A percentile compares a stretch with the other conserved stretches of the same genome.
Conservation (phyloP, 441 rosid genomes). For the Arabidopsis lyrata region DNA sequence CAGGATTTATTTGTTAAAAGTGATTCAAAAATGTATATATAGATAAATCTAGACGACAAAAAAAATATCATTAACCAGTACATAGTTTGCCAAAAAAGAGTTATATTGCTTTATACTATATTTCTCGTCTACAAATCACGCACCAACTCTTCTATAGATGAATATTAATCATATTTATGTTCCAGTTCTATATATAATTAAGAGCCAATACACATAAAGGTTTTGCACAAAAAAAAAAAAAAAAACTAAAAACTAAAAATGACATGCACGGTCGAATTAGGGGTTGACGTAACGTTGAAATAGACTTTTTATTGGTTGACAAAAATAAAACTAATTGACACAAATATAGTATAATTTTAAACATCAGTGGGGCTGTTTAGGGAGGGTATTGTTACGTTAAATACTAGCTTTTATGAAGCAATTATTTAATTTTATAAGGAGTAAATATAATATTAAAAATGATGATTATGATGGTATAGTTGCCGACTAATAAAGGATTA, state of each 20-base stretch:
- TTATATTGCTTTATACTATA: neutral
- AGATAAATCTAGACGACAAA: too few relatives aligned
- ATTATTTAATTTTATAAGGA: neutral
- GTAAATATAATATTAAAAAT: neutral
- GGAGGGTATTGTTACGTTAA: neutral
- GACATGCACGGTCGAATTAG: slow-evolving; percentile 33
- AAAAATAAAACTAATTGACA: neutral
- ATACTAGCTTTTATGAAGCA: neutral
- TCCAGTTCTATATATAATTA: neutral
- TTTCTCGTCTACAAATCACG: neutral
- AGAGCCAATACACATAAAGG: neutral
- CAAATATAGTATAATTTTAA: slow-evolving; percentile 27
- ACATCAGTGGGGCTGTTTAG: slow-evolving; percentile 32
- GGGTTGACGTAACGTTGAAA: slow-evolving; percentile 43
- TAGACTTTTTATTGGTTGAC: slow-evolving; percentile 33
- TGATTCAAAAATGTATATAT: too few relatives aligned
- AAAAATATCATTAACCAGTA: too few relatives aligned
- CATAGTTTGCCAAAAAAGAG: neutral
- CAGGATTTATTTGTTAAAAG: too few relatives aligned
- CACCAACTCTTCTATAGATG: too few relatives aligned
- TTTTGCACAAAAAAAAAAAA: neutral
- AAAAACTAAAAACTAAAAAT: neutral
- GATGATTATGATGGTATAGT: slow-evolving; percentile 28
- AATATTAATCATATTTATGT: neutral
- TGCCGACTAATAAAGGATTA: slow-evolving; percentile 5